Evolutionary conservation across 805 yeast species (phyloP), one percentile per base, ranked within the genome.

Genomic region (Ogataea nonfermentans): DNA sequence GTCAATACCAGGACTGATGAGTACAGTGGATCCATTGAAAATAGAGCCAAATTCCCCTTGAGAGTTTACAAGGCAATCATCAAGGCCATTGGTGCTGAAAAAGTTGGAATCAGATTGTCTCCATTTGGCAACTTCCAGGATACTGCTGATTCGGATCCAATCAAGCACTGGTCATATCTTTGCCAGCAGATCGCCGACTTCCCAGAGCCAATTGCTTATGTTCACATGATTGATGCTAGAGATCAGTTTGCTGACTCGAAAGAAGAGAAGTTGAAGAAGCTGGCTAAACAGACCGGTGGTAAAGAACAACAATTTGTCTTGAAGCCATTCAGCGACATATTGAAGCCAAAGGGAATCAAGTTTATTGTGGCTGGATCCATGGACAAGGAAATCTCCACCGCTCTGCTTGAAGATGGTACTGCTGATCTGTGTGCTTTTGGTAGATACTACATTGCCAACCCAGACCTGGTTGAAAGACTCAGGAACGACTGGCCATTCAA

Each of bases 151-250:
- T 14, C 56, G 53, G 56, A 60, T 37, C 66, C 71, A 10, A 46
- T 62, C 22, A 63, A 63, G 5, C 55, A 55, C 20, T 66, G 53
- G 45, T 63, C 67, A 4, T 68, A 71, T 45, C 42, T 74, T 6
- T 47, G 68, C 29, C 52, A 54, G 24, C 26, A 69, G 51, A 51
- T 73, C 26, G 63, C 66, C 46, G 51, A 51, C 47, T 59, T 66
- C 34, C 42, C 37, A 52, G 67, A 39, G 65, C 65, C 3, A 28
- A 43, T 51, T 14, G 61, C 59, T 3, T 56, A 55, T 29, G 44
- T 59, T 11, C 53, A 57, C 6, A 29, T 46, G 36, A 64, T 53
- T 12, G 97, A 89, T 51, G 81, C 79, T 1, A 89, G 80, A 26
- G 95, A 87, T 55, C 95, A 88, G 54, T 63, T 87, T 49, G 55